Base-by-base conservation (phyloP, 1,284 basidiomycete genomes). In the Afroboletus lepidellus region DNA sequence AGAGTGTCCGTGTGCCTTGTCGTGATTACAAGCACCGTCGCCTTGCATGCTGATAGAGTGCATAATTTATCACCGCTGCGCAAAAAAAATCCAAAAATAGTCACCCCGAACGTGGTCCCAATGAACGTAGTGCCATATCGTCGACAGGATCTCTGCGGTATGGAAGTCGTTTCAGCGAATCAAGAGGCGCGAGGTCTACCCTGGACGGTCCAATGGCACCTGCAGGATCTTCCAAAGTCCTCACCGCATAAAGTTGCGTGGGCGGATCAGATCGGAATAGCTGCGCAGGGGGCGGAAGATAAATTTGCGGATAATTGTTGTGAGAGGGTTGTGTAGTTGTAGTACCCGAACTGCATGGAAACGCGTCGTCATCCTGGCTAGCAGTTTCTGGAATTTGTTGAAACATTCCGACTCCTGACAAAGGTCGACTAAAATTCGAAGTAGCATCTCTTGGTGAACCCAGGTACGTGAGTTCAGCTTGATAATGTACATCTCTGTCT, bases 71-170 rank as follows among this genome's bases (percentile, higher is more conserved):
- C 54, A 67, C 59, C 49, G 64, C 32, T 61, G 56, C 27, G 60
- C 29, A 41, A 41, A 36, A 53, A 37, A 39, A 55, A 52, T 32
- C 54, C 51, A 46, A 60, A 53, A 67, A 64, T 66, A 65, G 59
- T 69, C 70, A 72, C 65, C 67, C 69, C 32, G 74, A 65, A 48
- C 69, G 69, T 49, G 70, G 70, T 33, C 69, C 65, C 45, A 87
- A 70, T 49, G 76, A 64, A 25, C 83, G 75, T 59, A 88, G 66
- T 37, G 78, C 75, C 53, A 75, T 75, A 59, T 87, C 86, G 64
- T 88, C 85, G 23, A 75, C 64, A n/a, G 80, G 80, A 55, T 84
- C 75, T 52, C 85, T 76, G 42, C 77, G 72, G 57, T 85, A 87
- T 5, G 79, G 76, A 59, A 81, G 79, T 29, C 83, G 76, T 45